Evolutionary conservation across 1,139 yeast genomes (phyloP).

Genomic region (Geotrichum citri-aurantii): DNA sequence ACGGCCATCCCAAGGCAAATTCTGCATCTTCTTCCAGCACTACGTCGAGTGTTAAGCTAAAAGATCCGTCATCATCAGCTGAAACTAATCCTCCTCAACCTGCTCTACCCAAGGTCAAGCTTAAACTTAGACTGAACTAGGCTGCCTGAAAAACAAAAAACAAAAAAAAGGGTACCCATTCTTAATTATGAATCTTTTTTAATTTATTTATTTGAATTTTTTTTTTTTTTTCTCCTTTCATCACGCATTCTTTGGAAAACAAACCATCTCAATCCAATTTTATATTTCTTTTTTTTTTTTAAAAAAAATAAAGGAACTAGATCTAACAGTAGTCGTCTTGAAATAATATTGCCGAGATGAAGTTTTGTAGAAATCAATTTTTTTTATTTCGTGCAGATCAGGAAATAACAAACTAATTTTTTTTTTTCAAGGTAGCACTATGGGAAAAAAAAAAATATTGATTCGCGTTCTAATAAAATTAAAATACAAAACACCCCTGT

Average conservation of each 20-base stretch:
- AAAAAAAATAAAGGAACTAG: neutral
- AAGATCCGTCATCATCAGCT: neutral
- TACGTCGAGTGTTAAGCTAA: neutral
- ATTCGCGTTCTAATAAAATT: too few species aligned
- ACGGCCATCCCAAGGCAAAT: neutral
- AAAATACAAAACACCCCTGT: too few species aligned
- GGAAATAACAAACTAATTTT: too few species aligned
- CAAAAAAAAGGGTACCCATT: too few species aligned
- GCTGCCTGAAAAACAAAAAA: neutral
- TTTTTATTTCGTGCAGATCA: too few species aligned
- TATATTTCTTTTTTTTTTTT: neutral
- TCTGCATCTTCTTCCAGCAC: neutral
- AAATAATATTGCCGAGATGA: too few species aligned
- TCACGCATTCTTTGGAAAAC: neutral
- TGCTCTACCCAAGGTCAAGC: conserved; percentile 28
- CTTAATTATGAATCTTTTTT: too few species aligned
- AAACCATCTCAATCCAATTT: neutral
- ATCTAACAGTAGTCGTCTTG: neutral
- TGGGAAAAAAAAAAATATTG: neutral
- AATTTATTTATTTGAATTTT: neutral
- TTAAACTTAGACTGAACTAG: conserved; percentile 25
- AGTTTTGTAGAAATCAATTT: too few species aligned
- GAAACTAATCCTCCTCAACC: conserved; percentile 1
- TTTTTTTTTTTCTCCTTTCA: too few species aligned
- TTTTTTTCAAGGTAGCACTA: too few species aligned